Base-by-base conservation (phyloP, 176 grass and related monocot species). In the Triticum dicoccoides region DNA sequence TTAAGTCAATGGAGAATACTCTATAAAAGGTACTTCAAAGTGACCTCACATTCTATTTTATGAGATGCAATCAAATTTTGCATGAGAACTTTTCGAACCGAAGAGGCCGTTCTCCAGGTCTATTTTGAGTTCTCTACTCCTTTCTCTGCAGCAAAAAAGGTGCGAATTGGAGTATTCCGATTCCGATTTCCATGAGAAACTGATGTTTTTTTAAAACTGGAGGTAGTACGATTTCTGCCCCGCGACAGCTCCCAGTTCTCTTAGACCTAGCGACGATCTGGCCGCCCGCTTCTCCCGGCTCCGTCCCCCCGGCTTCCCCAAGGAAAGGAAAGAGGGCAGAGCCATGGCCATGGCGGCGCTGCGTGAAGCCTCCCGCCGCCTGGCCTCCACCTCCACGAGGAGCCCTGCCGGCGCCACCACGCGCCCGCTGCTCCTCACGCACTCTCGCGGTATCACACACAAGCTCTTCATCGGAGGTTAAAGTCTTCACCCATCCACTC, bases 391-490 rank as follows among this genome's bases (percentile, higher is more conserved):
- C 20, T 84, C 45, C 59, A 23, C 59, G 67, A 20, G 37, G 37
- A 74, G 29, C 11, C 27, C 20, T 6, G 69, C 20, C 37, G 10
- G 11, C 69, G 42, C 58, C 45, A 21, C 67, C 25, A 13, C 33
- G 59, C 75, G 47, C 4, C 61, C 85, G 58, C 4, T 74, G 75
- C 75, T 90, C 59, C 44, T 87, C 73, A 51, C 73, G 75, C 80
- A 75, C 80, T 84, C 80, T 23, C 85, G 85, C 35, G 74, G 89
- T 5, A 87, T 90, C 85, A 84, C 89, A 12, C 54, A 90, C 80
- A 87, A 72, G 66, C 89, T 87, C 45, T 84, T 91, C 76, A 29
- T 91, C 61, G 89, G 85, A 84, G 89, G 89, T 84, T 11, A 20
- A 54, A 62, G 7, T 64, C 24, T 82, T 29, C 42, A 10, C 12